Evolutionary conservation across 2,329 filamentous ascomycete species (phyloP), one percentile per base, ranked within the genome.

Genomic region (Trichoderma sp.): DNA sequence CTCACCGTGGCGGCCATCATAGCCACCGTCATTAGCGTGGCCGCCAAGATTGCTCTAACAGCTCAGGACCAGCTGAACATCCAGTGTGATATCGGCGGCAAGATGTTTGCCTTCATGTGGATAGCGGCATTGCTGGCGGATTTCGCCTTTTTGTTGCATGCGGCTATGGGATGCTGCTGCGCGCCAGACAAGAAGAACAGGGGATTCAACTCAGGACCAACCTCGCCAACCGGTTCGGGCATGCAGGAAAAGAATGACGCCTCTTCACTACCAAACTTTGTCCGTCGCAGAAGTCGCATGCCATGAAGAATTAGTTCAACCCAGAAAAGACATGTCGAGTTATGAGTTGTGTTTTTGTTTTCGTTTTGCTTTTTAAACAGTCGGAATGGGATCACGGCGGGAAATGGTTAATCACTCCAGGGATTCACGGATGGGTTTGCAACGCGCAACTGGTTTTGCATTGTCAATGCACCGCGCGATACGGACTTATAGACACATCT

Each of bases 51-150:
- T 76, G 94, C 94, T 73, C 91, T 97, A 79, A 91, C 91, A 27
- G 89, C 88, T 5, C 91, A 93, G 80, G 88, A 89, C 3, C 91
- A 94, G 75, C 86, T 98, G 71, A 97, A 97, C 83, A 95, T 98
- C 79, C 83, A 85, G 11, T 93, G 92, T 3, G 85, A 88, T 3
- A 86, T 97, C 41, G 95, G 95, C 6, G 84, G 83, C 45, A 88
- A 91, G 78, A 95, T 97, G 93, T 90, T 97, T 80, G 93, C 86
- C 0, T 97, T 97, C 81, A 96, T 97, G 93, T 98, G 96, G 95
- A 89, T 95, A 33, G 94, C 93, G 0, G 89, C 91, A 0, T 90
- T 87, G 0, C 90, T 92, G 76, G 89, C 90, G 1, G 84, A 94
- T 6, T 80, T 95, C 24, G 92, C 93, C 0, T 95, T 94, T 80